Evolutionary conservation across 2,329 filamentous ascomycete species (phyloP), one percentile per base, ranked within the genome.

Genomic region (Colletotrichum musae): DNA sequence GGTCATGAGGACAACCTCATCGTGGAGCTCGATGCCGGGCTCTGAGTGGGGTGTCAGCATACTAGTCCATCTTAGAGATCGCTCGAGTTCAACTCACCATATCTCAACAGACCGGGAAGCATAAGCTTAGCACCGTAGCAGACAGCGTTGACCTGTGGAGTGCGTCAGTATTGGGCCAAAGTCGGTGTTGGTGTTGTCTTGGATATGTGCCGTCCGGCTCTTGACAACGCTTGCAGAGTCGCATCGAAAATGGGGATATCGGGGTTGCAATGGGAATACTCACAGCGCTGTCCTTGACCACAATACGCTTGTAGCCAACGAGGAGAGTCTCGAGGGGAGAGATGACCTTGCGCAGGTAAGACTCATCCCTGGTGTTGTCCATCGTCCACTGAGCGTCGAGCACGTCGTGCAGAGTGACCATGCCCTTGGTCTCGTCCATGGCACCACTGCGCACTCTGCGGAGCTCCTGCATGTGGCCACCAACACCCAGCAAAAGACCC

Each of bases 61-160:
- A 72, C 79, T 77, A 80, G 76, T 68, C 56, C n/a, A 45, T 47
- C 28, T n/a, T 26, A 28, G 43, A 56, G 36, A 48, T 66, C 43
- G 72, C 67, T 73, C 71, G 48, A 50, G 26, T 47, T 21, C 52
- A 53, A 84, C 89, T 75, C 86, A 94, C 92, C 92, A 81, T 97
- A 98, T 80, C 96, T 91, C 72, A 99, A 85, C 64, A 99, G 88
- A 85, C 96, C 96, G 57, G 96, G 96, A 83, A 98, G 92, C 96
- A 98, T 99, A 73, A 99, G 91, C 87, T 98, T 98, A 56, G 96
- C 96, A 84, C 96, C 96, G 82, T 98, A 98, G 88, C 95, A 98
- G 67, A 99, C 94, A 69, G 96, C 96, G 80, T 98, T 98, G 76
- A 99, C 95, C 68, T 70, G 51, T 43, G 9, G 5, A 21, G 36